Conservation (phyloP, 192 early-diverging fungal genomes). For the Bifiguratus adelaidae region DNA sequence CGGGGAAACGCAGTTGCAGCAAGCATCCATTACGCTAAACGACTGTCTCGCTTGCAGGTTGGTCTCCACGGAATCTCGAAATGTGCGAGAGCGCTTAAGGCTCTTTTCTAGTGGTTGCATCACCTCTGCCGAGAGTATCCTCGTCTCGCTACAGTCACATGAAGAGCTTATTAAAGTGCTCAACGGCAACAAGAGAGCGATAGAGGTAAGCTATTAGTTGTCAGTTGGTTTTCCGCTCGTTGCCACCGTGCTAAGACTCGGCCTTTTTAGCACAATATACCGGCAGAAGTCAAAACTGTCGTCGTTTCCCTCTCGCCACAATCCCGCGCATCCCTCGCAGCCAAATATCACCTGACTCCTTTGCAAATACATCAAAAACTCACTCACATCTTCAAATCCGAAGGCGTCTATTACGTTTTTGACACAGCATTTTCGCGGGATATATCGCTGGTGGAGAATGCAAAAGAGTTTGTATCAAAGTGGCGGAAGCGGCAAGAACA, state of each 20-base stretch:
- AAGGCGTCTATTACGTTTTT: slow-evolving; percentile 80
- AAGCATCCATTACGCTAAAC: slow-evolving; percentile 81
- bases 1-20: slow-evolving; percentile 68
- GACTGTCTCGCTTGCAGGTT: slow-evolving; percentile 97
- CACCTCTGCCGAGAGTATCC: slow-evolving; percentile 92
- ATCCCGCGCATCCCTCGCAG: slow-evolving; percentile 78
- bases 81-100: background rate
- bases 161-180: slow-evolving; percentile 72
- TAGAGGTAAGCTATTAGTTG: slow-evolving; percentile 8
- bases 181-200: slow-evolving; percentile 38
- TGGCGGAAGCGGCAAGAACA: too few relatives aligned
- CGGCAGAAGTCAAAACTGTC: slow-evolving; percentile 36
- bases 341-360: slow-evolving; percentile 66
- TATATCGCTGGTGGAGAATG: slow-evolving; percentile 71
- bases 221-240: background rate
- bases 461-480: slow-evolving; percentile 88
- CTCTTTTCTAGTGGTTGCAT: slow-evolving; percentile 72
- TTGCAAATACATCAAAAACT: slow-evolving; percentile 47
- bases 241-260: background rate
- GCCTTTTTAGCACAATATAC: slow-evolving; percentile 4
- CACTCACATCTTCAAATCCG: slow-evolving; percentile 61
- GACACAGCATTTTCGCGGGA: slow-evolving; percentile 89
- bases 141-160: slow-evolving; percentile 89
- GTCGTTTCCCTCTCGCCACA: slow-evolving; percentile 91
- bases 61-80: background rate